These are phyloP conservation scores for Leucocoprinus sp. DNA, from an alignment of 768 basidiomycete species.

Conservation along the genomic window DNA sequence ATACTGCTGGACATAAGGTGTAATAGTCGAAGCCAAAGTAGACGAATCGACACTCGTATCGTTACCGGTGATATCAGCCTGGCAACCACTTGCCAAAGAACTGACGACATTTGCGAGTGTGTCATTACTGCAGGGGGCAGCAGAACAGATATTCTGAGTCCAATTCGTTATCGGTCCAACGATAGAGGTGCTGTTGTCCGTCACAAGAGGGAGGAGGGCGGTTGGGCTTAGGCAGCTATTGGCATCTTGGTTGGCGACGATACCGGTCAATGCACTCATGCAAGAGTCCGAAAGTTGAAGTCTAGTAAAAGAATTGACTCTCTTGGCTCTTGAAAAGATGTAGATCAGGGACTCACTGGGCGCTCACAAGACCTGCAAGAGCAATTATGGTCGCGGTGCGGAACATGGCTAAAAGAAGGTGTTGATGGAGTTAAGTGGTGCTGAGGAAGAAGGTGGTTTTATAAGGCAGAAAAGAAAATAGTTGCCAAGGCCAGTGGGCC, in stretches of 20 bases:
- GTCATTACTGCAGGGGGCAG: slow-evolving; percentile 46
- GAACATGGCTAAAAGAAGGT: too few species aligned
- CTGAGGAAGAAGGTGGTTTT: not conserved
- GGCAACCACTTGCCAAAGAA: slow-evolving; percentile 41
- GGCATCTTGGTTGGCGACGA: slow-evolving; percentile 38
- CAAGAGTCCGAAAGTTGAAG: slow-evolving; percentile 41
- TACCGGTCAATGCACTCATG: slow-evolving; percentile 31
- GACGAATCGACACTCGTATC: not conserved
- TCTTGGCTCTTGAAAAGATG: not conserved
- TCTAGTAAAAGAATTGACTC: not conserved
- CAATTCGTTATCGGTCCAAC: slow-evolving; percentile 46
- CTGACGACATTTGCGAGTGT: slow-evolving; percentile 46
- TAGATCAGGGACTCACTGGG: slow-evolving; percentile 29
- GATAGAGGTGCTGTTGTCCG: slow-evolving; percentile 28
- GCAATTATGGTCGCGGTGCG: slow-evolving; percentile 21
- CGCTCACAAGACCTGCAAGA: slow-evolving; percentile 20
- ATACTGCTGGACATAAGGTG: slow-evolving; percentile 34
- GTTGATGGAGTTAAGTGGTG: not conserved
- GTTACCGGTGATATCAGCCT: slow-evolving; percentile 24
- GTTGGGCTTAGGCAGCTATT: slow-evolving; percentile 40
- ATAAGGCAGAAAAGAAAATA: not conserved
- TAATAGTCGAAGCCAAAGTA: slow-evolving; percentile 15
- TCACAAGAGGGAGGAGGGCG: slow-evolving; percentile 33
- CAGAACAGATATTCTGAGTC: slow-evolving; percentile 47
- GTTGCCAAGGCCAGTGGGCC: not conserved